Evolutionary conservation across 257 asterid genomes (phyloP), one percentile per base, ranked within the genome.

Genomic region (Orobanche coerulescens): DNA sequence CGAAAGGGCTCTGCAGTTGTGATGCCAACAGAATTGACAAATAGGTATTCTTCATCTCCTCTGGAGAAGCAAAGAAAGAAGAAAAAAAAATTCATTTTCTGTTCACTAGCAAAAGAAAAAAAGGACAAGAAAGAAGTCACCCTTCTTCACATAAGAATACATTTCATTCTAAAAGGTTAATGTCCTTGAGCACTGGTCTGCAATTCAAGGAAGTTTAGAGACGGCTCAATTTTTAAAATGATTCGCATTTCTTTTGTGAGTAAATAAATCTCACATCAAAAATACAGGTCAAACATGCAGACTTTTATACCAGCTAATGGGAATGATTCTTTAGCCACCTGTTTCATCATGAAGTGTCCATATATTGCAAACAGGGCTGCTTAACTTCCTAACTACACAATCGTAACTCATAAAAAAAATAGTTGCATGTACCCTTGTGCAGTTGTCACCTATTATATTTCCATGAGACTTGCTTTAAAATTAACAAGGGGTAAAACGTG

Each of bases 41-140:
- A 83, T 23, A 91, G 84, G 73, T 84, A 91, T 74, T 88, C 90
- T 68, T 88, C 94, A 22, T 84, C 79, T 66, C 92, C 97, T 49
- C 53, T 47, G 53, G 24, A 47, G 13, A 95, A 71, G 40, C 14
- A 50, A 46, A 52, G 5, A 33, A n/a, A 7, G 34, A 43, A 24
- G 11, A 57, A n/a, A 24, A 26, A 44, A 23, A 24, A 15, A 44
- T 13, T 0, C 12, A 13, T n/a, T n/a, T n/a, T n/a, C n/a, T n/a
- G n/a, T n/a, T n/a, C n/a, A n/a, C n/a, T n/a, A n/a, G n/a, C n/a
- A n/a, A n/a, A n/a, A 51, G 18, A 56, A 5, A 12, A 22, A 24
- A 11, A 16, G 39, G 42, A 24, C 20, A 43, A 18, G 39, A 70
- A 15, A 25, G 20, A 40, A 56, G 46, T 37, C 19, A 26, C 8